Conservation (phyloP, 257 asterid species). For the Nicotiana obtusifolia region DNA sequence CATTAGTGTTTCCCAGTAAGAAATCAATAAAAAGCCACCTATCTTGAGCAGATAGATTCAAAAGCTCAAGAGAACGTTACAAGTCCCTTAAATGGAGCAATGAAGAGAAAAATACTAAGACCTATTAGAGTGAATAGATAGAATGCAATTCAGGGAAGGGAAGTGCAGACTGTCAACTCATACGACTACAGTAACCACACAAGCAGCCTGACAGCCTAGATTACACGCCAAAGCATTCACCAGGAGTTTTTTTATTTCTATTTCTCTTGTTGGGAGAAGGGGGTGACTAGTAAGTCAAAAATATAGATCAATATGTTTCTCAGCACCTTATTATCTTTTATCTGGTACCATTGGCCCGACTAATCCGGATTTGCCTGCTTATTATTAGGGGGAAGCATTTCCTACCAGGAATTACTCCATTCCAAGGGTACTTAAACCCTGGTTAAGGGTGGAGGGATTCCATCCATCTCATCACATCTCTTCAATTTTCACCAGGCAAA, state of each 20-base stretch:
- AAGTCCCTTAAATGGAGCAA: background rate
- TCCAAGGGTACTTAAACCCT: too few relatives aligned
- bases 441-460: too few relatives aligned
- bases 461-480: background rate
- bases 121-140: background rate
- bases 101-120: background rate
- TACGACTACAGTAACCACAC: background rate
- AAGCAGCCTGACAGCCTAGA: background rate
- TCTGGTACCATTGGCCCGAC: too few relatives aligned
- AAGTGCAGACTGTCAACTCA: background rate
- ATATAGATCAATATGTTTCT: background rate
- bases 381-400: too few relatives aligned
- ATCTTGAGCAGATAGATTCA: background rate
- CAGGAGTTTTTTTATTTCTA: background rate
- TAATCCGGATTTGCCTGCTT: too few relatives aligned
- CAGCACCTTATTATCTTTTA: background rate
- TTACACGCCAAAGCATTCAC: background rate
- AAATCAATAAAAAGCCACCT: background rate
- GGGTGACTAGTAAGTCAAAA: background rate
- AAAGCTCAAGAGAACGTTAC: background rate
- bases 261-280: background rate
- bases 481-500: background rate
- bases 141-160: background rate
- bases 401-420: too few relatives aligned
- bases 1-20: background rate